A percentile compares a stretch with the other conserved stretches of the same genome.
Evolutionary conservation across 345 rosid species (phyloP).

Genomic region (Angophora floribunda): DNA sequence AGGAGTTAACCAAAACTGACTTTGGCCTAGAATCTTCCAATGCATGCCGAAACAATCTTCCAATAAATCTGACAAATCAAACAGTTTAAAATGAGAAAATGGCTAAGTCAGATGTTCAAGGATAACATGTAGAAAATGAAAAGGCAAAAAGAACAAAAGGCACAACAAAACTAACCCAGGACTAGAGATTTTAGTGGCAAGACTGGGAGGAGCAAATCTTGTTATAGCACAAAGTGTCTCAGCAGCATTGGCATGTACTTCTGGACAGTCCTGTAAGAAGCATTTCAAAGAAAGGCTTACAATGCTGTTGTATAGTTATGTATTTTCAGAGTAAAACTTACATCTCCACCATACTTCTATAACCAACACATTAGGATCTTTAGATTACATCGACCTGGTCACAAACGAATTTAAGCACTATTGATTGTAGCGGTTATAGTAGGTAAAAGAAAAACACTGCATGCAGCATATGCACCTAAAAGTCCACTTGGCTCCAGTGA

Average conservation of each 20-base stretch:
- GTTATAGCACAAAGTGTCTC: conserved; percentile 85
- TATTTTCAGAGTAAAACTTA: not conserved
- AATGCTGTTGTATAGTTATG: not conserved
- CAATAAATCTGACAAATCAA: conserved; percentile 53
- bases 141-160: not conserved
- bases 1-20: conserved; percentile 80
- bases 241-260: conserved; percentile 94
- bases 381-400: not conserved
- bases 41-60: conserved; percentile 71
- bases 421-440: not conserved
- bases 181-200: conserved; percentile 69
- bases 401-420: not conserved
- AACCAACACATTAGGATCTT: not conserved
- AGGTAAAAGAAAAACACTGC: not conserved
- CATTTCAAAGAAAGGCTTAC: not conserved
- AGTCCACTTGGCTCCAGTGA: not conserved
- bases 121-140: not conserved
- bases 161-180: conserved; percentile 36
- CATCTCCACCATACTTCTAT: not conserved
- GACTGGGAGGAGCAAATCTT: conserved; percentile 75
- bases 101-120: not conserved
- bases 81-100: not conserved
- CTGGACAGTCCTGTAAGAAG: conserved; percentile 62
- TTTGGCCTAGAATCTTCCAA: conserved; percentile 83
- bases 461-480: not conserved